Evolutionary conservation across 2,329 filamentous ascomycete species (phyloP), one percentile per base, ranked within the genome.

Genomic region (Hypoxylon sp.): DNA sequence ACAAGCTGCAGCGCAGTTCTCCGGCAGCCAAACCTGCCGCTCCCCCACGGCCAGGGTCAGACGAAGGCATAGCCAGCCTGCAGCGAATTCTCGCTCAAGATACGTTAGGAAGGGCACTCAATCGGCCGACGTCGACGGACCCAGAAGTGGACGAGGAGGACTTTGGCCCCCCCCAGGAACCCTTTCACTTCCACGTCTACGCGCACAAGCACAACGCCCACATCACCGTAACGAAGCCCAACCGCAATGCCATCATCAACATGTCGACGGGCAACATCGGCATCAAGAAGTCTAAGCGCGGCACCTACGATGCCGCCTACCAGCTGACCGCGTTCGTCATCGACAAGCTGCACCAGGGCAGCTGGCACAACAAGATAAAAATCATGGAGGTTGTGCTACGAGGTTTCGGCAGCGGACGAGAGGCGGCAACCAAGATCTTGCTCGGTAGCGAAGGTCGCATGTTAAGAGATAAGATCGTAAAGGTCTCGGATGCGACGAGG

Each of bases 201-300:
- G 79, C 89, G 23, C 88, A 90, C 74, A 96, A 92, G 78, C 95
- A 97, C 84, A 99, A 99, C 79, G 95, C 91, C 17, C 92, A 98
- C 76, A 84, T 99, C 69, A 97, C 93, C 1, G 85, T 97, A 65
- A 91, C 92, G 18, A 88, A 88, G 70, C 93, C 95, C 23, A 88
- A 92, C 73, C 83, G 89, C 43, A 85, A 91, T 63, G 85, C 91
- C 23, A 84, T 98, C 64, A 81, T 99, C 63, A 92, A 88, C 10
- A 76, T 96, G 67, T 90, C 90, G 1, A 85, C 88, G 57, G 95
- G 95, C 45, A 92, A 97, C 70, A 86, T 99, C 58, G 94, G 94
- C n/a, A 97, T 97, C 79, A 84, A 83, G 69, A 96, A 98, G 78
- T 81, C 86, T 15, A 86, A 88, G 46, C 86, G 95, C 64, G 88